Base-by-base conservation (phyloP, 805 yeast species). In the Tetrapisispora phaffii region DNA sequence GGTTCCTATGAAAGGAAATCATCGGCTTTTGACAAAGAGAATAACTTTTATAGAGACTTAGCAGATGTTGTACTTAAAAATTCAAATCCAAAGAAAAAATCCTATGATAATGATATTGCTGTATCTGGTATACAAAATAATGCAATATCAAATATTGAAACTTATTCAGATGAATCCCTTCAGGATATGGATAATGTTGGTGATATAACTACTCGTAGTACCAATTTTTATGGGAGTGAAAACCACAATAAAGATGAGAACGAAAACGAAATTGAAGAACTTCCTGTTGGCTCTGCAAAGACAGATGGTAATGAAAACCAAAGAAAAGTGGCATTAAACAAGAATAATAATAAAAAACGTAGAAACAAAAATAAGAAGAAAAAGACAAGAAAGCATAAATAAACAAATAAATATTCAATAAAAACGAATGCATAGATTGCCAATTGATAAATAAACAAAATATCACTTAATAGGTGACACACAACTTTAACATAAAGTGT, bases 1-100 rank as follows among this genome's bases (percentile, higher is more conserved):
- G 43, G 42, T 33, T 51, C 23, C 22, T 62, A 67, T 42, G 70
- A 67, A 49, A 59, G 65, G 36, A 52, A 50, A 12, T 64, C 69
- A 3, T 65, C 69, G 1, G 46, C 49, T 1, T 66, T 50, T 51
- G 70, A 66, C 42, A 52, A 56, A 26, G 53, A 55, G 29, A 54
- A 66, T 36, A 62, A 64, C 42, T 31, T 46, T n/a, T 54, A 52
- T 28, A 39, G 34, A 33, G 31, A 19, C 12, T 9, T 13, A 7
- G 21, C n/a, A 20, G 37, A 34, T 34, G n/a, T 10, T 19, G 55
- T 8, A 34, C 21, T 12, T 12, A 13, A 10, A 8, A 19, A 13
- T 34, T n/a, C 37, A 34, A 16, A 34, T 7, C 10, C 15, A 6
- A n/a, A 16, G 24, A 24, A 19, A 3, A 6, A 9, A 19, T 9